Percentiles rank a stretch among this genome's conserved stretches.
Evolutionary conservation across 176 grass and related monocot genomes (phyloP).

Genomic region (Metroxylon sagu): DNA sequence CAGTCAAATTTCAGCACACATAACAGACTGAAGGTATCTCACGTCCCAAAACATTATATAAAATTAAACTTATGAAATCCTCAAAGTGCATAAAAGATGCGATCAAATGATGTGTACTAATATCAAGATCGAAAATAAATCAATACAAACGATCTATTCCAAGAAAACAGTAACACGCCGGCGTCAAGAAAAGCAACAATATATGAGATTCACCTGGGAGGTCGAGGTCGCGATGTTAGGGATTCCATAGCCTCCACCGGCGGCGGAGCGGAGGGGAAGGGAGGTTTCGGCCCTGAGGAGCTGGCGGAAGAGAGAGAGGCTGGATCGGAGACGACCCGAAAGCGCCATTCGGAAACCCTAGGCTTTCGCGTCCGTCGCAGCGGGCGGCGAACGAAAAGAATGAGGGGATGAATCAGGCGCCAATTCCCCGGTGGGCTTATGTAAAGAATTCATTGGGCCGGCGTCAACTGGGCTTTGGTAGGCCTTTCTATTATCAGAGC

Average conservation of each 20-base stretch:
- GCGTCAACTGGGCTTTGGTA: too few species aligned
- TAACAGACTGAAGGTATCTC: too few species aligned
- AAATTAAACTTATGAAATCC: background rate
- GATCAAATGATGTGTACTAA: background rate
- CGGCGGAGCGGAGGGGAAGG: too few species aligned
- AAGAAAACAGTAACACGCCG: background rate
- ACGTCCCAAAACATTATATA: background rate
- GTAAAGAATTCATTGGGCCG: too few species aligned
- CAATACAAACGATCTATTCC: too few species aligned
- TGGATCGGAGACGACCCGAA: conserved; percentile 45
- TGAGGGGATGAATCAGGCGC: too few species aligned
- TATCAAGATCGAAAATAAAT: background rate
- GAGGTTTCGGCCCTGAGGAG: conserved; percentile 29
- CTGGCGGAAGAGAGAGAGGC: conserved; percentile 26
- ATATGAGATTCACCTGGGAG: conserved; percentile 14
- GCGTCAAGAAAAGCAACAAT: too few species aligned
- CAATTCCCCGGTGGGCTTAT: too few species aligned
- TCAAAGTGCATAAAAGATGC: background rate
- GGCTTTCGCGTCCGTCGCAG: too few species aligned
- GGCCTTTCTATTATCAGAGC: too few species aligned
- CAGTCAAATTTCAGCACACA: too few species aligned
- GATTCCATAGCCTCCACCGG: background rate
- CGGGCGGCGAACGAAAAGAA: too few species aligned
- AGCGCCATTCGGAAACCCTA: conserved; percentile 40
- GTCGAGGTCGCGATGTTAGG: conserved; percentile 8